Evolutionary conservation across 2,329 filamentous ascomycete genomes (phyloP), one percentile per base, ranked within the genome.

Genomic region (Apiospora saccharicola): DNA sequence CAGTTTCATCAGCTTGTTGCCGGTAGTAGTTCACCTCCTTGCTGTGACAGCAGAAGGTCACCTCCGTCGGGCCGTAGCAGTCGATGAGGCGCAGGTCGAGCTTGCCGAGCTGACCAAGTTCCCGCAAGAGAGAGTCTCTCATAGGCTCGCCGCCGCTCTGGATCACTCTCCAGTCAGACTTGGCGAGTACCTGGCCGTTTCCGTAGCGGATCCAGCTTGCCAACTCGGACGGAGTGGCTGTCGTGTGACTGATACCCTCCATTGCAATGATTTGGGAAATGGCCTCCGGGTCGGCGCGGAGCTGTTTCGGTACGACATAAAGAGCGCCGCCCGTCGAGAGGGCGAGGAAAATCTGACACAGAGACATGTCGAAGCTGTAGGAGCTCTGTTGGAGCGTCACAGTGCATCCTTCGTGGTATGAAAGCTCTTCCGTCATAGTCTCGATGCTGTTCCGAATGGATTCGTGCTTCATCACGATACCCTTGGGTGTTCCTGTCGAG

Each of bases 161-260:
- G n/a, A n/a, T n/a, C n/a, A n/a, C n/a, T n/a, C n/a, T n/a, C n/a
- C n/a, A n/a, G n/a, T n/a, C n/a, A n/a, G n/a, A n/a, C n/a, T n/a
- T n/a, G n/a, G 10, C 14, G 44, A n/a, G n/a, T n/a, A n/a, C n/a
- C n/a, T 19, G 16, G 46, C 46, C 2, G 16, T 46, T 46, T 14
- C 6, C 46, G 19, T 47, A 7, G 2, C 19, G 16, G 12, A 47
- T 2, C 46, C 46, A 47, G 16, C 16, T 22, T 34, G 41, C 14
- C 61, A 83, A 84, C 70, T 86, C 84, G 0, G 84, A 81, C 0
- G 84, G 84, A 0, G 82, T 84, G 1, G 77, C 81, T 5, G 72
- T 73, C 0, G 83, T 85, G 26, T 77, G 76, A 0, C 81, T 83
- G 51, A 87, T 74, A 1, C 73, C 53, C 2, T 84, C 53, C 1